These are phyloP conservation scores for Cryptosporidium muris DNA, from an alignment of 169 alveolate species.

Conservation along the genomic window DNA sequence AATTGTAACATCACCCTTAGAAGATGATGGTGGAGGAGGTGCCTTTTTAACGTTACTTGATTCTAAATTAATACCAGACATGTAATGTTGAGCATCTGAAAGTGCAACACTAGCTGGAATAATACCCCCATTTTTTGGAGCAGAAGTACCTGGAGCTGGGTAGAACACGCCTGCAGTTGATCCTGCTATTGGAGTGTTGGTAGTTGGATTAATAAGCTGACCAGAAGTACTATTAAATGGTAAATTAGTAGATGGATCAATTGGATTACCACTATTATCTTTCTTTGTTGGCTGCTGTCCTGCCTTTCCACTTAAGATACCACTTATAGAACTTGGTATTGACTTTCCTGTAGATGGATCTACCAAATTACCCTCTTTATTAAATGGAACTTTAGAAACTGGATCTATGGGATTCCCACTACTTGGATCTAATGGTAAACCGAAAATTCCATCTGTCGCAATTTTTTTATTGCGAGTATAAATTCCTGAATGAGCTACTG, in stretches of 20 bases:
- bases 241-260: slow-evolving; percentile 69
- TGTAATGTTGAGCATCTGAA: slow-evolving; percentile 49
- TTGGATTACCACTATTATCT: slow-evolving; percentile 12
- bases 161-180: slow-evolving; percentile 59
- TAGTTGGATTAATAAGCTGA: slow-evolving; percentile 42
- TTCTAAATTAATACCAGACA: not conserved
- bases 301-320: slow-evolving; percentile 52
- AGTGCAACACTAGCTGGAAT: slow-evolving; percentile 65
- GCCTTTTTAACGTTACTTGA: slow-evolving; percentile 11
- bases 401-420: slow-evolving; percentile 70
- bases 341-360: slow-evolving; percentile 34
- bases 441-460: slow-evolving; percentile 22
- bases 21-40: slow-evolving; percentile 34
- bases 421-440: slow-evolving; percentile 59
- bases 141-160: slow-evolving; percentile 57
- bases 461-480: slow-evolving; percentile 44
- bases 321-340: slow-evolving; percentile 39
- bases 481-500: slow-evolving; percentile 18
- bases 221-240: slow-evolving; percentile 54
- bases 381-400: slow-evolving; percentile 48
- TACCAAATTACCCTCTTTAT: slow-evolving; percentile 37
- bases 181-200: slow-evolving; percentile 38
- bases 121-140: slow-evolving; percentile 66
- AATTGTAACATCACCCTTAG: slow-evolving; percentile 40
- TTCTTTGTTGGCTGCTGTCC: slow-evolving; percentile 39